Base-by-base conservation (phyloP, 192 early-diverging fungal species). In the Coemansia sp. region DNA sequence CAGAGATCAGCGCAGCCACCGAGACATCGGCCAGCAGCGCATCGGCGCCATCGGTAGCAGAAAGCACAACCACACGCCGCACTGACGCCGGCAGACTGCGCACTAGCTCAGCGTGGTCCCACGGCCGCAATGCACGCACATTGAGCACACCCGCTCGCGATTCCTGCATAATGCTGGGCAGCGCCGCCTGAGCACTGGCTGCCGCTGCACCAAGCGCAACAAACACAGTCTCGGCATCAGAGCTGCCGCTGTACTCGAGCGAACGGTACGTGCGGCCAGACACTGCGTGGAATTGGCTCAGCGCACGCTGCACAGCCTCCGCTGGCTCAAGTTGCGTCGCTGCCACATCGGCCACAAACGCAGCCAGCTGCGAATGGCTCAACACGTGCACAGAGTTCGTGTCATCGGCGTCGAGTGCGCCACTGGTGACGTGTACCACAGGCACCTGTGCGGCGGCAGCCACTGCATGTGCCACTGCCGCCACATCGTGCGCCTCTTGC, bases 401-500 rank as follows among this genome's bases (percentile, higher is more conserved):
- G 43, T 89, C 82, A 22, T 78, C 67, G 22, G 88, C 84, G 19
- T 85, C 76, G 32, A 69, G 73, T 14, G 86, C 83, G 49, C 92
- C 94, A 68, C 90, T 89, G 63, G 91, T 86, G 59, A 92, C 76
- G 82, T 97, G 95, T 15, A 95, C 75, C 24, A 94, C 87, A 0
- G 95, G 93, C 11, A 84, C 70, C n/a, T 66, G 55, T 9, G 86
- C 75, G 2, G 82, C 70, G 9, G 68, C 57, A 2, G 95, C 72
- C n/a, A 91, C 79, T 19, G 94, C 81, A 69, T 97, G 93, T 27
- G 94, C 89, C 60, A 93, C 81, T 15, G 96, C 51, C 12, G 93
- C 88, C 51, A 97, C 69, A 62, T 98, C 94, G 63, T 97, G 91
- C 9, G 93, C 89, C 71, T 96, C 93, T 72, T 96, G 94, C 8